These are phyloP conservation scores for Fonsecaea pedrosoi DNA, from an alignment of 2,329 filamentous ascomycete genomes.

Conservation along the genomic window DNA sequence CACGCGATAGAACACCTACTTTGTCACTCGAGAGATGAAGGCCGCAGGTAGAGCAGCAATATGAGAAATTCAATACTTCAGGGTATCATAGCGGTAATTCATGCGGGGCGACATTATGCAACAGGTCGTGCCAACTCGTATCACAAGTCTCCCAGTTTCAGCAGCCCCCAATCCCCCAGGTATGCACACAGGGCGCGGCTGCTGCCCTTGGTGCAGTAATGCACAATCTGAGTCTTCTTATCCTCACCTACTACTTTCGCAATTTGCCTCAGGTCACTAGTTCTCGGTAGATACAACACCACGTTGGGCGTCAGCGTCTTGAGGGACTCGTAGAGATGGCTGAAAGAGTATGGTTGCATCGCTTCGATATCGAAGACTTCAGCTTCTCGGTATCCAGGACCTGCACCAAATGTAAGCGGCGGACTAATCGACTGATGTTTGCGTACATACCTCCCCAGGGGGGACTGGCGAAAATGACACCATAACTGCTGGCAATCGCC, in stretches of 20 bases:
- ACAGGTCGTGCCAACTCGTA: neutral
- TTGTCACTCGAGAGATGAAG: neutral
- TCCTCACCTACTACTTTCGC: constrained; percentile 60
- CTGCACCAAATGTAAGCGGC: constrained; percentile 45
- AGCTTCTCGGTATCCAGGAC: constrained; percentile 67
- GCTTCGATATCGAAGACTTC: constrained; percentile 80
- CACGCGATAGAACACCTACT: neutral
- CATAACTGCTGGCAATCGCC: constrained; percentile 55
- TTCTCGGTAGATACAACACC: constrained; percentile 84
- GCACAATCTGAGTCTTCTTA: constrained; percentile 73
- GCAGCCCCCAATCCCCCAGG: constrained; percentile 51
- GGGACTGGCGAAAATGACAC: constrained; percentile 73
- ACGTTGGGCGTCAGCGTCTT: constrained; percentile 58
- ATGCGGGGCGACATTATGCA: constrained; percentile 3
- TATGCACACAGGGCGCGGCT: constrained; percentile 76
- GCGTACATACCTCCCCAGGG: constrained; percentile 70
- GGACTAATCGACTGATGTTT: neutral
- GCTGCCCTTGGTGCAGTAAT: constrained; percentile 89
- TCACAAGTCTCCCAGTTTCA: constrained; percentile 22
- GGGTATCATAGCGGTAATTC: constrained; percentile 8
- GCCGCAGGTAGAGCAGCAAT: neutral
- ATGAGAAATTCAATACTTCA: neutral
- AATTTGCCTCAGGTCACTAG: constrained; percentile 80
- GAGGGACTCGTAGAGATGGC: constrained; percentile 68
- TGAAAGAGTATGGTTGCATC: constrained; percentile 86